These are phyloP conservation scores for Rhytidiadelphus loreus DNA, from an alignment of 225 moss, liverwort and hornwort species.

Conservation along the genomic window DNA sequence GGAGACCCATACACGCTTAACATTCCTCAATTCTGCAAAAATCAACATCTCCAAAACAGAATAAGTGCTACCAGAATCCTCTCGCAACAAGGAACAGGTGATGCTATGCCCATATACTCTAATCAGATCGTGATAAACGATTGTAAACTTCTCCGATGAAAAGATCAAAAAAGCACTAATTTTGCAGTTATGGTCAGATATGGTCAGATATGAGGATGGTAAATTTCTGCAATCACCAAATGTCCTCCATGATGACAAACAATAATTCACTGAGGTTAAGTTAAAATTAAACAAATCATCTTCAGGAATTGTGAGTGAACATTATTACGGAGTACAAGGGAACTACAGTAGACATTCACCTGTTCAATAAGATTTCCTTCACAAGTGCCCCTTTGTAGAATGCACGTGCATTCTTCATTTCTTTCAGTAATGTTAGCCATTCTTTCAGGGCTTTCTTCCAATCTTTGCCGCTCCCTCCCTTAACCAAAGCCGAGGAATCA, in stretches of 20 bases:
- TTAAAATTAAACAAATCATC: neutral
- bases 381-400: constrained; percentile 61
- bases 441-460: constrained; percentile 84
- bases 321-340: neutral
- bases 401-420: constrained; percentile 74
- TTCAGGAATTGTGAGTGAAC: neutral
- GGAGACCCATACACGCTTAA: neutral
- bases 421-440: constrained; percentile 77
- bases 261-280: neutral
- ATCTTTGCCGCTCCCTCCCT: constrained; percentile 61
- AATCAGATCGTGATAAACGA: neutral
- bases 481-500: constrained; percentile 5
- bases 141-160: neutral
- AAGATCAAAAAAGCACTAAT: neutral
- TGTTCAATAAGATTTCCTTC: constrained; percentile 61
- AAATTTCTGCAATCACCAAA: neutral
- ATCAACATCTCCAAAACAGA: neutral
- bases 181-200: neutral
- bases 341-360: constrained; percentile 14
- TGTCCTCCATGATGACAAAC: neutral
- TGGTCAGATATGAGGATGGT: neutral
- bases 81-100: neutral
- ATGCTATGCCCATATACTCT: neutral
- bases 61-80: neutral
- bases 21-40: neutral